Evolutionary conservation across 768 basidiomycete genomes (phyloP).

Genomic region (Hysterangium stoloniferum): DNA sequence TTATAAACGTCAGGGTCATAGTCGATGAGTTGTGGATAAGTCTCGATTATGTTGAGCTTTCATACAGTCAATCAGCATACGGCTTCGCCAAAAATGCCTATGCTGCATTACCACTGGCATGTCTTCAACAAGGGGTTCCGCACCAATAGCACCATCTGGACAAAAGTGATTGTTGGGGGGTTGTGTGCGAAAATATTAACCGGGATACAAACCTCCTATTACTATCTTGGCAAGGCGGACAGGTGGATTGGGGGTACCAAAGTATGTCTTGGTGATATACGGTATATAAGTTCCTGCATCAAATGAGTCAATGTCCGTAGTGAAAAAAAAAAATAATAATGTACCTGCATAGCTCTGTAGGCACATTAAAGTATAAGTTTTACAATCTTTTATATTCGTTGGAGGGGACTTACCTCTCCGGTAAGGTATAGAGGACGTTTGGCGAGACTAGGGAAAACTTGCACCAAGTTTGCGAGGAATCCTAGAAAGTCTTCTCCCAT

Average conservation of each 20-base stretch:
- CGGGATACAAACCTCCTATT: constrained; percentile 36
- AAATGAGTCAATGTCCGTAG: background rate
- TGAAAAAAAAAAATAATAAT: constrained; percentile 38
- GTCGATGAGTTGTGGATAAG: constrained; percentile 69
- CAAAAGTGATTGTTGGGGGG: background rate
- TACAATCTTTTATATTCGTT: background rate
- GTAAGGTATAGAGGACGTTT: constrained; percentile 59
- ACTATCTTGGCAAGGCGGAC: constrained; percentile 60
- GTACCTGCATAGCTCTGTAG: constrained; percentile 54
- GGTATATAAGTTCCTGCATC: constrained; percentile 35
- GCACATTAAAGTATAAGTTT: constrained; percentile 19
- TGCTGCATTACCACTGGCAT: constrained; percentile 55
- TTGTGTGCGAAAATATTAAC: background rate
- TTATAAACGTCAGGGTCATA: constrained; percentile 53
- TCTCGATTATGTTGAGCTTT: constrained; percentile 53
- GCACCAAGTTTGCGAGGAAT: constrained; percentile 62
- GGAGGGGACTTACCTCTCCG: constrained; percentile 40
- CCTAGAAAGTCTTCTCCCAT: constrained; percentile 54
- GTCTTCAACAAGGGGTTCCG: constrained; percentile 41
- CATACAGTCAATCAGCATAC: background rate
- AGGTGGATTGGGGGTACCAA: constrained; percentile 53
- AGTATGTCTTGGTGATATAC: constrained; percentile 69
- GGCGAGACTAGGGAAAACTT: constrained; percentile 63
- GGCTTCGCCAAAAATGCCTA: too few relatives aligned
- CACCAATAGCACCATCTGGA: constrained; percentile 47